phyloP scores from a whole-genome alignment of 2,329 filamentous ascomycete genomes.

The Nemania serpens region DNA sequence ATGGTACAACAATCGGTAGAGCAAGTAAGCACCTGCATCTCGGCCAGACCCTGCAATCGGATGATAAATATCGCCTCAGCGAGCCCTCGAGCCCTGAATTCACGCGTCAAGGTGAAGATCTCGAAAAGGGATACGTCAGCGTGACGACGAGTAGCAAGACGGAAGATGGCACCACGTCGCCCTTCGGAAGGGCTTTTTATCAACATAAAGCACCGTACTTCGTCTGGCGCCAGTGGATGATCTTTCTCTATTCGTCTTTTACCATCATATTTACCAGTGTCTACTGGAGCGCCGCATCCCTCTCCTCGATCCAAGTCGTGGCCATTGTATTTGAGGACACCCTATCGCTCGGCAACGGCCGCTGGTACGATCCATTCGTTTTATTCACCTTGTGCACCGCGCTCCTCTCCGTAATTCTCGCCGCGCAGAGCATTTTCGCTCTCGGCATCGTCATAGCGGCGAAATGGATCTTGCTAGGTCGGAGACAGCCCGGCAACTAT shows the following conservation, averaged over 20 bases:
- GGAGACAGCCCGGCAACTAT: conserved; percentile 56
- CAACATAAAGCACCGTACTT: conserved; percentile 54
- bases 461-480: conserved; percentile 59
- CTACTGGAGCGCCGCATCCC: conserved; percentile 56
- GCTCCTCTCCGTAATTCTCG: conserved; percentile 49
- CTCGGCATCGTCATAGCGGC: conserved; percentile 49
- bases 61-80: not conserved
- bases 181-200: conserved; percentile 63
- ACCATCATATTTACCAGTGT: conserved; percentile 51
- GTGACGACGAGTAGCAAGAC: not conserved
- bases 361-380: conserved; percentile 31
- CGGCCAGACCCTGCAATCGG: not conserved
- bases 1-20: not conserved
- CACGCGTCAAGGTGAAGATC: not conserved
- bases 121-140: conserved; percentile 1
- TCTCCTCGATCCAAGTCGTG: conserved; percentile 52
- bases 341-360: conserved; percentile 8
- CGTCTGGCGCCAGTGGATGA: conserved; percentile 52
- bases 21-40: not conserved
- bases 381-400: conserved; percentile 48
- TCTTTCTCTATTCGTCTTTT: conserved; percentile 55
- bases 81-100: not conserved
- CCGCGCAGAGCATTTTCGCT: conserved; percentile 49
- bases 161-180: conserved; percentile 30
- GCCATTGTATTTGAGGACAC: conserved; percentile 31